Conservation (phyloP, 2,329 filamentous ascomycete genomes). For the Periconia sp. region DNA sequence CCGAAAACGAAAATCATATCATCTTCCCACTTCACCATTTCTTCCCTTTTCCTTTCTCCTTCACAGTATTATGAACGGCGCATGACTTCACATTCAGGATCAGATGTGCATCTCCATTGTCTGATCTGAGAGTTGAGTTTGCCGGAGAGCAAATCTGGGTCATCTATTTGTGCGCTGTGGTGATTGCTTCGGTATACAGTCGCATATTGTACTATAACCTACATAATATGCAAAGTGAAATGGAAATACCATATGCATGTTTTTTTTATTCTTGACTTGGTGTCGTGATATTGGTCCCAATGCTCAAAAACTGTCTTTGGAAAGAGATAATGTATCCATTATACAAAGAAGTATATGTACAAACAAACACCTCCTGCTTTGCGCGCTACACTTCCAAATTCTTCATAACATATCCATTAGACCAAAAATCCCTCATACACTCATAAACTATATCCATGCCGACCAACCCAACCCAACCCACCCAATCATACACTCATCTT, state of each 20-base stretch:
- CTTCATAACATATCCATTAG: too few relatives aligned
- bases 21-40: background rate
- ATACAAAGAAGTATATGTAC: background rate
- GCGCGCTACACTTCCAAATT: too few relatives aligned
- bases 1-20: background rate
- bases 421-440: too few relatives aligned
- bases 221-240: background rate
- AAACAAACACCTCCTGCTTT: too few relatives aligned
- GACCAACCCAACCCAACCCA: background rate
- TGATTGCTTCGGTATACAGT: background rate
- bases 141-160: background rate
- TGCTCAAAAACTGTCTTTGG: too few relatives aligned
- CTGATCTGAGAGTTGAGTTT: background rate
- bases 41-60: background rate
- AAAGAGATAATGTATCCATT: too few relatives aligned
- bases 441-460: background rate
- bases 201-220: slow-evolving; percentile 3
- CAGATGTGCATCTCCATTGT: background rate
- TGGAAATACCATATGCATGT: too few relatives aligned
- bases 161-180: slow-evolving; percentile 2
- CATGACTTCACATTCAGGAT: background rate
- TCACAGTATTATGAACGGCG: background rate
- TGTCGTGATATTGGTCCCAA: too few relatives aligned
- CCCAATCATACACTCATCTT: slow-evolving; percentile 84
- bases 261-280: too few relatives aligned